Percentiles rank a stretch among this genome's conserved stretches.
Conservation (phyloP, 768 basidiomycete genomes). For the Collybia sordida region DNA sequence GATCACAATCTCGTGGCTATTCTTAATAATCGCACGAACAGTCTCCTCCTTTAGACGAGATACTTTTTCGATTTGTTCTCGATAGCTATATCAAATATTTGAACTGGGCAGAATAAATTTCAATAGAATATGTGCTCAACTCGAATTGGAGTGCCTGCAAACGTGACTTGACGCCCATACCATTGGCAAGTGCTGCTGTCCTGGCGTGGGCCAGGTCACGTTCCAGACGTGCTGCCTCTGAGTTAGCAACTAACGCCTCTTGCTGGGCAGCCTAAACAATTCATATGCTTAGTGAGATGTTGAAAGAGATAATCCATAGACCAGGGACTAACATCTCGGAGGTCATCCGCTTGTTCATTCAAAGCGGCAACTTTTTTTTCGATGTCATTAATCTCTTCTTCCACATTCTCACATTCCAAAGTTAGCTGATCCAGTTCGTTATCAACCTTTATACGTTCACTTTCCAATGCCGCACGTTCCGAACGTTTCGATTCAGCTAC, state of each 20-base stretch:
- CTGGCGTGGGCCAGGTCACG: slow-evolving; percentile 73
- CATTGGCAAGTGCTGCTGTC: slow-evolving; percentile 74
- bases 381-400: slow-evolving; percentile 72
- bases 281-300: background rate
- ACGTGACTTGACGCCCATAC: slow-evolving; percentile 80
- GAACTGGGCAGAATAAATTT: background rate
- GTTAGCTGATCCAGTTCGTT: slow-evolving; percentile 79
- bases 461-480: slow-evolving; percentile 70
- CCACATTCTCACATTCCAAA: slow-evolving; percentile 77
- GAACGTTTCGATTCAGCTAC: slow-evolving; percentile 72
- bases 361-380: slow-evolving; percentile 71
- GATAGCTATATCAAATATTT: slow-evolving; percentile 51
- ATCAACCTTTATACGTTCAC: slow-evolving; percentile 76
- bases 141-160: slow-evolving; percentile 76
- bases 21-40: slow-evolving; percentile 78
- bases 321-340: slow-evolving; percentile 65
- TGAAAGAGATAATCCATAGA: background rate
- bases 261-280: slow-evolving; percentile 67
- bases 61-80: slow-evolving; percentile 77
- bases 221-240: slow-evolving; percentile 66
- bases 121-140: slow-evolving; percentile 37
- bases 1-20: slow-evolving; percentile 77
- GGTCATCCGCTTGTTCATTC: slow-evolving; percentile 76
- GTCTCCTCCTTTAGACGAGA: slow-evolving; percentile 77
- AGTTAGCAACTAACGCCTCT: slow-evolving; percentile 65